Conservation (phyloP, 495 filamentous ascomycete species). For the Penicillium psychrofluorescens region DNA sequence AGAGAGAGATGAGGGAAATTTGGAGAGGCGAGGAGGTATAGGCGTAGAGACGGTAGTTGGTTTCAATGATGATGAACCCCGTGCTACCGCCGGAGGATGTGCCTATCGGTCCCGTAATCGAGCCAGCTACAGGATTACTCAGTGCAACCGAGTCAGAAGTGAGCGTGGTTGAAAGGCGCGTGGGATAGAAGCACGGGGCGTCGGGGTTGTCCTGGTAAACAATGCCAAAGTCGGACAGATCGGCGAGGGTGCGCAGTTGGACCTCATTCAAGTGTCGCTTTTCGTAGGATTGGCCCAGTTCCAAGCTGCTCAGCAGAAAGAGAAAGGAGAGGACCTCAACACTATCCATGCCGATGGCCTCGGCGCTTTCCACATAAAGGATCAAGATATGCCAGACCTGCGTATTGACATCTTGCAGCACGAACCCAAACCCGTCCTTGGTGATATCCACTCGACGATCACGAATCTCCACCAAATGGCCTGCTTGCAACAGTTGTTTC, state of each 20-base stretch:
- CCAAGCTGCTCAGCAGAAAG: slow-evolving; percentile 89
- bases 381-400: slow-evolving; percentile 95
- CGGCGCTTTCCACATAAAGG: slow-evolving; percentile 83
- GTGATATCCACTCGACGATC: slow-evolving; percentile 65
- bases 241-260: slow-evolving; percentile 77
- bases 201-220: slow-evolving; percentile 61
- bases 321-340: slow-evolving; percentile 93
- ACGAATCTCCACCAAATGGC: slow-evolving; percentile 67
- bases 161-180: slow-evolving; percentile 87
- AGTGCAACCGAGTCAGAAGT: slow-evolving; percentile 70
- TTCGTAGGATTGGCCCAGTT: slow-evolving; percentile 84
- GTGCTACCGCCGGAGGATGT: slow-evolving; percentile 40
- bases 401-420: slow-evolving; percentile 89
- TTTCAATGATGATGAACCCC: slow-evolving; percentile 93
- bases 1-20: slow-evolving; percentile 89
- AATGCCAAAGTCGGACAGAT: slow-evolving; percentile 85
- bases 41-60: slow-evolving; percentile 97
- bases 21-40: slow-evolving; percentile 90
- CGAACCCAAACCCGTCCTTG: slow-evolving; percentile 84
- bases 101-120: slow-evolving; percentile 27
- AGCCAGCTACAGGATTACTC: slow-evolving; percentile 32
- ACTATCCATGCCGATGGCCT: slow-evolving; percentile 69
- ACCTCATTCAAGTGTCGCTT: slow-evolving; percentile 69
- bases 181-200: slow-evolving; percentile 78
- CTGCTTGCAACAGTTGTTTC: slow-evolving; percentile 68